Base-by-base conservation (phyloP, 768 basidiomycete genomes). In the Leccinum arenicola region DNA sequence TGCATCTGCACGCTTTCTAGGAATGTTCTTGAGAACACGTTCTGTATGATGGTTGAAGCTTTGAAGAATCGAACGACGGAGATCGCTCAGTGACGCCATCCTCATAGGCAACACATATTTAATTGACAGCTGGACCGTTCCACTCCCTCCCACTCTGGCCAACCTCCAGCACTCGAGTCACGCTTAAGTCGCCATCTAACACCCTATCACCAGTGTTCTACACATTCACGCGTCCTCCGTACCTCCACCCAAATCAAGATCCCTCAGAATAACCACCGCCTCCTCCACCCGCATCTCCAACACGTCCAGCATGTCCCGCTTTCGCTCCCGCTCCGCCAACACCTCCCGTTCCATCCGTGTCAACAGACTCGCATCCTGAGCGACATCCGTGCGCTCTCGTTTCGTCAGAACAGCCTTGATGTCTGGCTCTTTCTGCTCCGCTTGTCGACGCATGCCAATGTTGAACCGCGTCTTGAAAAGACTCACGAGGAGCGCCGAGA, bases 251-350 rank as follows among this genome's bases (percentile, higher is more conserved):
- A 77, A 70, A 62, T 78, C 81, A 47, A 97, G 79, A 73, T 98
- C 95, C 70, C 88, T 85, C 55, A 98, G 74, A 59, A 98, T 86
- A 71, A 98, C 97, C 38, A 97, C 85, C 56, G 87, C 85, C 72
- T 93, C 86, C 66, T 98, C 95, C 17, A 93, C 87, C 33, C 95
- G 83, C 81, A 82, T 83, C 78, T 95, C 91, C 48, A 97, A 78
- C 50, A 93, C 82, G 6, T 33, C 33, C 11, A 33, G 8, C 29
- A 29, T 92, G 70, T 85, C 83, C 65, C 85, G 78, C 73, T 84
- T 89, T 58, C 78, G 78, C 67, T 91, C 86, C 86, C 94, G 89
- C 57, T 87, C 85, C 58, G 75, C 76, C 55, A 97, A 69, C 47
- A 85, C 77, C 64, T 92, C 87, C 56, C 87, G 82, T 73, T 99